Evolutionary conservation across 192 early-diverging fungal species (phyloP).

Genomic region (Backusella parvicylindrica): DNA sequence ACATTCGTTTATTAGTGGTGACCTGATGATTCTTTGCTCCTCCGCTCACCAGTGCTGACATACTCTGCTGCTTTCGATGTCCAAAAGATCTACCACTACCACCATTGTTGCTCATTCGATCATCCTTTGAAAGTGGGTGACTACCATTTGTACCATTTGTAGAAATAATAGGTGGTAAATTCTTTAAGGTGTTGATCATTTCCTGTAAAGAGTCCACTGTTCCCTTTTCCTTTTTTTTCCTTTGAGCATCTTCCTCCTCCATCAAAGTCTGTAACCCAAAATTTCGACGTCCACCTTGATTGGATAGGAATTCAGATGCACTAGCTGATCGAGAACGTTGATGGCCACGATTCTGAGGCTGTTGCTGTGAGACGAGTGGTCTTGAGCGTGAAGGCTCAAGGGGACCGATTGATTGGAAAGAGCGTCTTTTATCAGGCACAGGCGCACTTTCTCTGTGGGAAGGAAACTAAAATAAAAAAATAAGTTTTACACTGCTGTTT

Average conservation of each 20-base stretch:
- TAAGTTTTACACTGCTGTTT: not conserved
- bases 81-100: slow-evolving; percentile 12
- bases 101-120: not conserved
- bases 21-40: not conserved
- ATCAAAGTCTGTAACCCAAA: slow-evolving; percentile 22
- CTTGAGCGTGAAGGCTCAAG: slow-evolving; percentile 1
- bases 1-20: slow-evolving; percentile 14
- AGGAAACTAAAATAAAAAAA: slow-evolving; percentile 10
- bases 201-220: slow-evolving; percentile 46
- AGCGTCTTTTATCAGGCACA: slow-evolving; percentile 6
- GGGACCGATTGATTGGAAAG: not conserved
- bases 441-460: slow-evolving; percentile 11
- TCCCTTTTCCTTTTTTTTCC: slow-evolving; percentile 34
- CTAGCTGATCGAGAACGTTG: slow-evolving; percentile 34
- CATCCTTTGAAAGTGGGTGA: not conserved
- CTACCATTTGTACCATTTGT: not conserved
- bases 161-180: slow-evolving; percentile 35
- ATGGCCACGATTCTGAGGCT: slow-evolving; percentile 14
- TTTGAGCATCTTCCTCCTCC: slow-evolving; percentile 22
- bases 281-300: slow-evolving; percentile 4
- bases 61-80: slow-evolving; percentile 30
- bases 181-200: slow-evolving; percentile 50
- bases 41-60: slow-evolving; percentile 25
- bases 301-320: slow-evolving; percentile 20
- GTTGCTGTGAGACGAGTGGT: not conserved